phyloP scores from a whole-genome alignment of 139 green algal genomes.

The Coelastrella sp. region DNA sequence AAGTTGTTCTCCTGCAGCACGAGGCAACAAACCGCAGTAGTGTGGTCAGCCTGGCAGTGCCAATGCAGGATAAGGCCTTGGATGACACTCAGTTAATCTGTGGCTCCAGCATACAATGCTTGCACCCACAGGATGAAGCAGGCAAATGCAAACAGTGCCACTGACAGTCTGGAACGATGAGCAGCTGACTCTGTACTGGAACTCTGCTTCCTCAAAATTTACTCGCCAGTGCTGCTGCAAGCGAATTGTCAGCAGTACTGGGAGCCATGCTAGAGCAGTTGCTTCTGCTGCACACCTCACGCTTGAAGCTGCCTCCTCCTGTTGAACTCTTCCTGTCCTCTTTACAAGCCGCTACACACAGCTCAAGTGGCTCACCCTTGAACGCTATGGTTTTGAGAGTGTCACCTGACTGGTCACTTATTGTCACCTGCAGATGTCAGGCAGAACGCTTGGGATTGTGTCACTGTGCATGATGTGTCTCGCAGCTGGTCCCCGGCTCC shows the following conservation, averaged over 20 bases:
- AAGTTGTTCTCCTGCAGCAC: neutral
- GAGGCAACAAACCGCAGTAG: neutral
- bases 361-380: conserved; percentile 44
- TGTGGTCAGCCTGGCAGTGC: neutral
- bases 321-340: conserved; percentile 7
- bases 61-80: neutral
- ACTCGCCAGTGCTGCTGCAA: no score
- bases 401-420: conserved; percentile 37
- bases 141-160: no score
- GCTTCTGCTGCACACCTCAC: neutral
- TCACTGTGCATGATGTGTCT: neutral
- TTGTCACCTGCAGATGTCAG: conserved; percentile 21
- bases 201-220: no score
- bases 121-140: no score
- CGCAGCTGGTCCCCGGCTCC: no score
- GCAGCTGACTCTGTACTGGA: no score
- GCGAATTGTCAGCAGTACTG: no score
- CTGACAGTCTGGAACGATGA: no score
- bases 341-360: conserved; percentile 24
- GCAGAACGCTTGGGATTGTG: neutral
- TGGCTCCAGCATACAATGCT: neutral
- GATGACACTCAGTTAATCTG: no score
- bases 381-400: conserved; percentile 23
- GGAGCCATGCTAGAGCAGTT: no score
- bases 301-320: neutral